Evolutionary conservation across 768 basidiomycete species (phyloP).

Genomic region (Tricholoma flavovirens): DNA sequence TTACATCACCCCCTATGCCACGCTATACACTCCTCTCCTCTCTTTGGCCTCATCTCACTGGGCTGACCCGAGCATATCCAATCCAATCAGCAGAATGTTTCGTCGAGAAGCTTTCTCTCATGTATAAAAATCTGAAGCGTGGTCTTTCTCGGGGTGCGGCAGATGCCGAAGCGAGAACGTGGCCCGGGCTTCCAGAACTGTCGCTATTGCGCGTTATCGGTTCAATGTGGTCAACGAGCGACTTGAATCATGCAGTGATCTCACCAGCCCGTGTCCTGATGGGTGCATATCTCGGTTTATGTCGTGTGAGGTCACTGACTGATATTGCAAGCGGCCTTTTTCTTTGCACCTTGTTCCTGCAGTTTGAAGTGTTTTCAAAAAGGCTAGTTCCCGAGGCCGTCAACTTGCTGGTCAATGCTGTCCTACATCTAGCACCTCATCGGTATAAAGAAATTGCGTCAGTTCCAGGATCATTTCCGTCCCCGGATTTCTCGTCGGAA

Average conservation of each 20-base stretch:
- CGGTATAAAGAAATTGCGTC: constrained; percentile 35
- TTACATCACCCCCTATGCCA: constrained; percentile 59
- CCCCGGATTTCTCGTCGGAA: constrained; percentile 60
- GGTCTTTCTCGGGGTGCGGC: constrained; percentile 71
- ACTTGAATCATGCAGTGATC: constrained; percentile 85
- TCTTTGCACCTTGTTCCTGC: constrained; percentile 75
- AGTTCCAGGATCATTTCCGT: constrained; percentile 67
- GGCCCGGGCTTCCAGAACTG: constrained; percentile 84
- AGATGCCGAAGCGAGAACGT: constrained; percentile 64
- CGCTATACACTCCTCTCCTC: constrained; percentile 54
- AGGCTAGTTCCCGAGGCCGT: constrained; percentile 85
- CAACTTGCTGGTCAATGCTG: constrained; percentile 69
- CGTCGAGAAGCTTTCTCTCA: constrained; percentile 74
- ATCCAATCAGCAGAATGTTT: constrained; percentile 74
- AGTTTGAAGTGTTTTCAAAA: constrained; percentile 83
- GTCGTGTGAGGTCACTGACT: constrained; percentile 64
- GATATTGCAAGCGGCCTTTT: constrained; percentile 88
- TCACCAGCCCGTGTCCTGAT: constrained; percentile 85
- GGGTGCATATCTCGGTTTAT: constrained; percentile 85
- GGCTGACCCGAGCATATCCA: constrained; percentile 78
- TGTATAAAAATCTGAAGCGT: constrained; percentile 90
- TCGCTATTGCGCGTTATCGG: constrained; percentile 76
- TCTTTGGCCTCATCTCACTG: constrained; percentile 72
- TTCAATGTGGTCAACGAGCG: constrained; percentile 87
- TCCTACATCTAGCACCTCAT: constrained; percentile 72